phyloP scores from a whole-genome alignment of 805 yeast genomes.

The Kluyveromyces lactis region DNA sequence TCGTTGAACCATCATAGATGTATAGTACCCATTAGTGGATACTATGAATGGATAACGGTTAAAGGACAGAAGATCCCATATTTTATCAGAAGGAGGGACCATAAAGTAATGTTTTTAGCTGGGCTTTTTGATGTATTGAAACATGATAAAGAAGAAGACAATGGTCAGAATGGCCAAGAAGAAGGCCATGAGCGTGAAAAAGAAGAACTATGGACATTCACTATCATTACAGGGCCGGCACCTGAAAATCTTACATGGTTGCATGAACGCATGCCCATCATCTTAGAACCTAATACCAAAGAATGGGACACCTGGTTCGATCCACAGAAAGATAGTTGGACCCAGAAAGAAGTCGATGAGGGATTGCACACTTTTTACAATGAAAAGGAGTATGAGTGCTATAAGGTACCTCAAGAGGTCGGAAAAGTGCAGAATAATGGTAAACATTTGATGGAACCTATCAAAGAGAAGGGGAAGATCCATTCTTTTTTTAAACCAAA shows the following conservation, averaged over 20 bases:
- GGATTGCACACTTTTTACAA: constrained; percentile 33
- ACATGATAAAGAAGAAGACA: not conserved
- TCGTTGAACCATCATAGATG: constrained; percentile 48
- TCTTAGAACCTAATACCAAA: constrained; percentile 49
- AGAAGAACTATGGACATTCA: constrained; percentile 38
- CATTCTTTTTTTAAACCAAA: constrained; percentile 6
- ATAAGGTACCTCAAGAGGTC: constrained; percentile 51
- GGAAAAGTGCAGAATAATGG: constrained; percentile 50
- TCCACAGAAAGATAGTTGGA: constrained; percentile 31
- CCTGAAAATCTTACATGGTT: constrained; percentile 54
- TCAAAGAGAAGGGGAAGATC: constrained; percentile 10
- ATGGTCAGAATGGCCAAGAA: constrained; percentile 6
- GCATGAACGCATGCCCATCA: constrained; percentile 72
- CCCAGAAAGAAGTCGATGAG: constrained; percentile 31
- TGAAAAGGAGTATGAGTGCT: constrained; percentile 37
- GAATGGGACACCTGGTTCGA: constrained; percentile 61
- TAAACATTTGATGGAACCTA: constrained; percentile 25
- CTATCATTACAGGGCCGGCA: constrained; percentile 71
- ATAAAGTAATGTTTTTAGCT: constrained; percentile 54
- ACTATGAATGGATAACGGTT: constrained; percentile 65
- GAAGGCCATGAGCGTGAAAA: constrained; percentile 5
- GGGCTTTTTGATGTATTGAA: constrained; percentile 37
- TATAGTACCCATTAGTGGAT: constrained; percentile 72
- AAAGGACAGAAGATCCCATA: constrained; percentile 49
- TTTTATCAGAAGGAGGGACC: constrained; percentile 48